Evolutionary conservation across 805 yeast genomes (phyloP), one percentile per base, ranked within the genome.

Genomic region (Saturnispora diversa): DNA sequence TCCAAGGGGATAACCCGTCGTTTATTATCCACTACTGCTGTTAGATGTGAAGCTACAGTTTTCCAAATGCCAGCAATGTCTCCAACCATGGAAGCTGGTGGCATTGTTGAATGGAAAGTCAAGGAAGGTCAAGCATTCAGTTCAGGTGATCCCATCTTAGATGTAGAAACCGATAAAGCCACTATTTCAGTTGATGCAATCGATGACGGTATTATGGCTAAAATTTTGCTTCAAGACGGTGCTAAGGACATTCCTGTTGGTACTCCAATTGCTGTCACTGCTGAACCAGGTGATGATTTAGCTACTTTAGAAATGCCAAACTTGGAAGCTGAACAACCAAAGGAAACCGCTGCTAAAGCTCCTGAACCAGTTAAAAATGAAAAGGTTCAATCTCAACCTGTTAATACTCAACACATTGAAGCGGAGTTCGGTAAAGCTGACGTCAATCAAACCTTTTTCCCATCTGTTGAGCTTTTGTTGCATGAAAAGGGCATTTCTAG

Each of bases 21-120:
- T 36, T 38, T 30, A 6, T n/a, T 22, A 23, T 12, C 25, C 16
- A 30, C 15, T 16, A 33, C 45, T 48, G 53, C 47, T 5, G 37
- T 43, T 5, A 47, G 49, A 36, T 32, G 39, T 30, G 70, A 64
- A 2, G 76, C 73, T 4, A 55, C 65, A 16, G 62, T 67, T 27
- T 86, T 85, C 65, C 78, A 70, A 40, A 90, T 90, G 97, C 98
- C 98, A 4, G 97, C 98, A 20, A 85, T 90, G 96, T 88, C 97
- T 5, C 98, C 98, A 31, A 90, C 98, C 6, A 90, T 90, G 98
- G 86, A 87, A 23, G 84, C 80, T 57, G 98, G 98, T 30, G 96
- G 95, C 5, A 74, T 90, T 48, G 84, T 86, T 10, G 70, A 77
- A 40, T 90, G 98, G 98, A 84, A 85, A 58, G 69, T 79, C 54